Percentiles rank a stretch among this genome's conserved stretches.
These are phyloP conservation scores for Pichia sp. DNA, from an alignment of 1,139 yeast genomes.

Conservation along the genomic window DNA sequence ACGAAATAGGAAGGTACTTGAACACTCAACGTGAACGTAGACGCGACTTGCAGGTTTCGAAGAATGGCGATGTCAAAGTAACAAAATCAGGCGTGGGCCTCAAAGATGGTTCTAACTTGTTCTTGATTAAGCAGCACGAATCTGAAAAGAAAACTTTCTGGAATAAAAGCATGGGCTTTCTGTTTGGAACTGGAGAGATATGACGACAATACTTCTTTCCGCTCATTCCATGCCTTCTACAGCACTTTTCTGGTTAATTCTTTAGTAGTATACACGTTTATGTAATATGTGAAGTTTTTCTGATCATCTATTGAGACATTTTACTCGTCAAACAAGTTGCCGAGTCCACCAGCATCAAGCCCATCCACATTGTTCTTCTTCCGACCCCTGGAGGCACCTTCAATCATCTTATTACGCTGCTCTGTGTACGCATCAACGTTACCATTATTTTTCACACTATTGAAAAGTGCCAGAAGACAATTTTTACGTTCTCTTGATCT, in stretches of 20 bases:
- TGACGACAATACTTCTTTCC: slow-evolving; percentile 1
- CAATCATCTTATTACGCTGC: slow-evolving; percentile 13
- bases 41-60: background rate
- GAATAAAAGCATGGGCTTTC: slow-evolving; percentile 7
- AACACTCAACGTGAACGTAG: background rate
- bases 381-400: slow-evolving; percentile 20
- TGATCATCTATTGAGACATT: no score
- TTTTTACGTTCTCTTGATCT: slow-evolving; percentile 47
- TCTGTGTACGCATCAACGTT: slow-evolving; percentile 25
- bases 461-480: slow-evolving; percentile 42
- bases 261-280: no score
- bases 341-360: slow-evolving; percentile 34
- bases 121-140: slow-evolving; percentile 5
- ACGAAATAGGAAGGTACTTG: slow-evolving; percentile 16
- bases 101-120: slow-evolving; percentile 14
- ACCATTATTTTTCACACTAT: slow-evolving; percentile 31
- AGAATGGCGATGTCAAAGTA: background rate
- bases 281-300: no score
- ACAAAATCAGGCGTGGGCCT: slow-evolving; percentile 2
- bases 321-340: slow-evolving; percentile 36
- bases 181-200: slow-evolving; percentile 20
- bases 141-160: slow-evolving; percentile 5
- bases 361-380: slow-evolving; percentile 23
- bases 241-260: no score
- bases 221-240: no score